phyloP scores from a whole-genome alignment of 108 stramenopile genomes.

The Cyclotella choctawhatcheeana region DNA sequence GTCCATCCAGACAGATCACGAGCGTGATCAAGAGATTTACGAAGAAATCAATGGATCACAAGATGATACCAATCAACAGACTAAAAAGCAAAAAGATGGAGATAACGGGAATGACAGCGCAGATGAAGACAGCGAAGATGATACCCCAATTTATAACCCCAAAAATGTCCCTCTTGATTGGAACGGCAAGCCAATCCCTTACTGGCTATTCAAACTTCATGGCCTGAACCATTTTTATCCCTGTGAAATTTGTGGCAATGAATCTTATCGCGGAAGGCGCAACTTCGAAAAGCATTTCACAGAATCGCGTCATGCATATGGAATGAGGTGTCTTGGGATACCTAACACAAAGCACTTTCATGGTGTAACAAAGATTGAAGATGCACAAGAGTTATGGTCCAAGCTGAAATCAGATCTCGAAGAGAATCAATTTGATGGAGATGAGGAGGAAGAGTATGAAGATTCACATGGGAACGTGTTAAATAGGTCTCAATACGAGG shows the following conservation, averaged over 20 bases:
- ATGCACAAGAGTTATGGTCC: constrained; percentile 92
- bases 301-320: constrained; percentile 96
- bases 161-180: constrained; percentile 97
- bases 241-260: constrained; percentile 99
- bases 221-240: constrained; percentile 97
- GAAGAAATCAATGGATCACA: constrained; percentile 76
- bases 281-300: constrained; percentile 97
- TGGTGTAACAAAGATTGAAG: constrained; percentile 97
- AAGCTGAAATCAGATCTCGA: constrained; percentile 79
- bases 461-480: constrained; percentile 98
- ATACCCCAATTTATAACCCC: constrained; percentile 98
- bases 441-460: constrained; percentile 96
- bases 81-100: constrained; percentile 48
- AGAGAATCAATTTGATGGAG: constrained; percentile 80
- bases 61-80: constrained; percentile 3
- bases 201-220: constrained; percentile 99
- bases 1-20: constrained; percentile 91
- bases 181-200: constrained; percentile 99
- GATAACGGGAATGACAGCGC: constrained; percentile 57
- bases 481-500: constrained; percentile 92
- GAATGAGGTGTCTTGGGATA: constrained; percentile 97
- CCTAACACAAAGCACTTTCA: constrained; percentile 99
- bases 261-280: constrained; percentile 93
- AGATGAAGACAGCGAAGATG: constrained; percentile 91
- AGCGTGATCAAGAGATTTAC: constrained; percentile 88